Conservation (phyloP, 2,329 filamentous ascomycete genomes). For the Fusarium heterosporum region DNA sequence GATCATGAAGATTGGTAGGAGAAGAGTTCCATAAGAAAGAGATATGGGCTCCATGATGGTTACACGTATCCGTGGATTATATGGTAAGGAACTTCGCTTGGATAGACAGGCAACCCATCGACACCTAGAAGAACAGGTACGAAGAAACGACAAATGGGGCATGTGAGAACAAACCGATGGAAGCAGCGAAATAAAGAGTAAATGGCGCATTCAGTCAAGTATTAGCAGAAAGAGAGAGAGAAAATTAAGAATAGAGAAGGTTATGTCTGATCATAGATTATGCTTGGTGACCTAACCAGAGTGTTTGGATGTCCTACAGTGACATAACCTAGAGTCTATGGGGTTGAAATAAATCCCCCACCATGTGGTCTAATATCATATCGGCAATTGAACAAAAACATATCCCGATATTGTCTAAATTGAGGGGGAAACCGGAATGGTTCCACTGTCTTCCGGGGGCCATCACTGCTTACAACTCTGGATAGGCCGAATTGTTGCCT, state of each 20-base stretch:
- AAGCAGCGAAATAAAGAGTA: slow-evolving; percentile 4
- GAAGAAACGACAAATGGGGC: background rate
- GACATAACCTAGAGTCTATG: background rate
- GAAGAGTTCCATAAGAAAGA: background rate
- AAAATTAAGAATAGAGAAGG: background rate
- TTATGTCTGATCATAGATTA: background rate
- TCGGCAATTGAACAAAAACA: background rate
- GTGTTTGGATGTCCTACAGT: background rate
- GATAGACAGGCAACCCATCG: background rate
- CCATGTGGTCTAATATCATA: background rate
- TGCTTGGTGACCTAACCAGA: too few relatives aligned
- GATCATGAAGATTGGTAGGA: slow-evolving; percentile 41
- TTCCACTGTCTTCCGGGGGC: slow-evolving; percentile 22
- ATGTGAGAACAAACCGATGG: slow-evolving; percentile 15
- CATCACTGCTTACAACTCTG: slow-evolving; percentile 4
- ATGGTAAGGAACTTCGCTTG: background rate
- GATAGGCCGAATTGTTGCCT: slow-evolving; percentile 18
- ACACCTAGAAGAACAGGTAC: background rate
- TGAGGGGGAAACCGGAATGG: slow-evolving; percentile 12
- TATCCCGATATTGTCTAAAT: background rate
- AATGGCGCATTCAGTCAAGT: background rate
- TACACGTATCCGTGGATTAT: slow-evolving; percentile 16
- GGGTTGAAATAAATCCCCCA: background rate
- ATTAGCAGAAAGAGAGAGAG: background rate
- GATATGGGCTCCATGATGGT: background rate